Base-by-base conservation (phyloP, 495 filamentous ascomycete species). In the Aspergillus affinis region DNA sequence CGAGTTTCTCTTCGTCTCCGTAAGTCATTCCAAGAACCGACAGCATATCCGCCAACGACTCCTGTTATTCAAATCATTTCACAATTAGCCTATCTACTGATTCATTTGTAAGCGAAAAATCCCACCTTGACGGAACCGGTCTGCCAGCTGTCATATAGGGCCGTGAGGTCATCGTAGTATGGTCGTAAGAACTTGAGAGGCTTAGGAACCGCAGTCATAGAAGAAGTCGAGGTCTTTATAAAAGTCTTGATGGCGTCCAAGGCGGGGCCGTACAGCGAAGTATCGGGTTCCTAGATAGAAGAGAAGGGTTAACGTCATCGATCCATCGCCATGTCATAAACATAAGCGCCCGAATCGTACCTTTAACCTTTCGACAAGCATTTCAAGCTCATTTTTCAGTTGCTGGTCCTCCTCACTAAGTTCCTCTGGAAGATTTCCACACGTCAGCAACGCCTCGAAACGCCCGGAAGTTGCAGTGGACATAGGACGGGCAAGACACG, bases 11-110 rank as follows among this genome's bases (percentile, higher is more conserved):
- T 74, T 98, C 95, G 65, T 98, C 94, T 54, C 93, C 94, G 74
- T 93, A 97, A 45, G 95, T 99, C 94, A 99, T 99, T 61, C 94
- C 94, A 56, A 99, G 89, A 20, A 99, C 93, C 6, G 94, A 98
- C 17, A 99, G 80, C 66, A 94, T 93, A 79, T 99, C 95, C 45
- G 94, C 95, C 59, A 99, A 78, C 8, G 90, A 90, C 65, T 88
- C 84, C 86, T 89, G 59, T 12, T 21, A 45, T 57, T 49, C 18
- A 26, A 49, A 32, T 61, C 54, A 68, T 59, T 51, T 32, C 7
- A n/a, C 59, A 3, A 61, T 58, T 48, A 15, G 9, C 29, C 17
- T 19, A 41, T 41, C 12, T 41, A 41, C 36, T 41, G 12, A 17
- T 19, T 47, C 12, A 58, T 41, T 10, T n/a, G 17, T 20, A 32